Conservation (phyloP, 306 rosid species). For the Cucurbita argyrosperma region DNA sequence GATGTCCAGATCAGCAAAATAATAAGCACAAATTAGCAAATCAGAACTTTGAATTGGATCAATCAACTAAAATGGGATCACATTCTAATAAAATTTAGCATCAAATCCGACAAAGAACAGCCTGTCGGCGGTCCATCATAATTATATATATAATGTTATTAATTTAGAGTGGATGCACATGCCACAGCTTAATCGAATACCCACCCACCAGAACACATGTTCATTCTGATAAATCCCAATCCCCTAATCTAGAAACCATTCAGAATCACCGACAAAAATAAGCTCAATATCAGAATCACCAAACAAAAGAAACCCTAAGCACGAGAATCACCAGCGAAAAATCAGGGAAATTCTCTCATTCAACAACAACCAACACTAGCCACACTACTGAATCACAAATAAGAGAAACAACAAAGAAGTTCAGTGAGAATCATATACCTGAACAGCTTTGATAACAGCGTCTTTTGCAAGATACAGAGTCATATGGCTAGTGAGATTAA, state of each 20-base stretch:
- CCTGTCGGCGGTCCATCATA: slow-evolving; percentile 1
- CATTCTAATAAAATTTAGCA: not conserved
- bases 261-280: not conserved
- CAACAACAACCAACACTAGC: not conserved
- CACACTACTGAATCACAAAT: not conserved
- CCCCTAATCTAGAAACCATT: not conserved
- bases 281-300: not conserved
- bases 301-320: not conserved
- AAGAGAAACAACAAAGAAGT: not conserved
- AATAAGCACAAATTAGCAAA: not conserved
- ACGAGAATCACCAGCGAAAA: not conserved
- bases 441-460: slow-evolving; percentile 64
- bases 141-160: not conserved
- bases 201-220: slow-evolving; percentile 35
- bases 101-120: not conserved
- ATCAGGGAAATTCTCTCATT: not conserved
- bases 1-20: not conserved
- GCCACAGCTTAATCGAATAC: slow-evolving; percentile 21
- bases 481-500: slow-evolving; percentile 72
- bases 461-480: slow-evolving; percentile 68
- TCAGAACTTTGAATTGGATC: not conserved
- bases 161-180: slow-evolving; percentile 29
- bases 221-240: not conserved
- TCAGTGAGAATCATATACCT: slow-evolving; percentile 22
- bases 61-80: not conserved